phyloP scores from a whole-genome alignment of 2,329 filamentous ascomycete species.

The Claviceps cyperi region DNA sequence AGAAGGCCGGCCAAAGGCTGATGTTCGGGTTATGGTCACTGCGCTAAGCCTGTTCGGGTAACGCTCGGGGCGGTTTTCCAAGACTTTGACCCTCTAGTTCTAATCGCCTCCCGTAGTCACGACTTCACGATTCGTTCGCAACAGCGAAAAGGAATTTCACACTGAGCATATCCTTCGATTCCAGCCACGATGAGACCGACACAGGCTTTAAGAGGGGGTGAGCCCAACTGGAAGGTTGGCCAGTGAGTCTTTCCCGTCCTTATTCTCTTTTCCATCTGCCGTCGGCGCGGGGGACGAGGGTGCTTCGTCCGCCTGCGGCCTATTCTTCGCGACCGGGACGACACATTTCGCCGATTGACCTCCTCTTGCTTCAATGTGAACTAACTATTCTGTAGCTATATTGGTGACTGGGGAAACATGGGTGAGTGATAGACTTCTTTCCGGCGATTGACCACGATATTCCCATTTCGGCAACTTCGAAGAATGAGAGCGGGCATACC shows the following conservation, averaged over 20 bases:
- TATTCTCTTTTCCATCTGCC: neutral
- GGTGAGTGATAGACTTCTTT: slow-evolving; percentile 39
- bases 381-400: slow-evolving; percentile 38
- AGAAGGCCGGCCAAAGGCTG: slow-evolving; percentile 3
- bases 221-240: slow-evolving; percentile 18
- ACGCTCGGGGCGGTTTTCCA: slow-evolving; percentile 19
- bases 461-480: neutral
- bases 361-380: neutral
- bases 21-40: slow-evolving; percentile 9
- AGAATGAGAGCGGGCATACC: neutral
- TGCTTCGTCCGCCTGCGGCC: slow-evolving; percentile 14
- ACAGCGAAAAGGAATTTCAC: slow-evolving; percentile 12
- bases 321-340: slow-evolving; percentile 12
- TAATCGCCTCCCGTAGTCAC: slow-evolving; percentile 1
- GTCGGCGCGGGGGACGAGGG: slow-evolving; percentile 1
- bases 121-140: slow-evolving; percentile 11
- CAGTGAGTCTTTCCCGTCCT: slow-evolving; percentile 18
- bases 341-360: neutral
- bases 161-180: slow-evolving; percentile 11
- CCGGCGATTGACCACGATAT: neutral
- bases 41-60: slow-evolving; percentile 21
- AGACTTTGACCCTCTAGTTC: slow-evolving; percentile 8
- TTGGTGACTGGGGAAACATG: slow-evolving; percentile 61
- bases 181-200: slow-evolving; percentile 27
- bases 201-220: slow-evolving; percentile 22